phyloP scores from a whole-genome alignment of 768 basidiomycete species.

The Cyclocybe cylindracea region DNA sequence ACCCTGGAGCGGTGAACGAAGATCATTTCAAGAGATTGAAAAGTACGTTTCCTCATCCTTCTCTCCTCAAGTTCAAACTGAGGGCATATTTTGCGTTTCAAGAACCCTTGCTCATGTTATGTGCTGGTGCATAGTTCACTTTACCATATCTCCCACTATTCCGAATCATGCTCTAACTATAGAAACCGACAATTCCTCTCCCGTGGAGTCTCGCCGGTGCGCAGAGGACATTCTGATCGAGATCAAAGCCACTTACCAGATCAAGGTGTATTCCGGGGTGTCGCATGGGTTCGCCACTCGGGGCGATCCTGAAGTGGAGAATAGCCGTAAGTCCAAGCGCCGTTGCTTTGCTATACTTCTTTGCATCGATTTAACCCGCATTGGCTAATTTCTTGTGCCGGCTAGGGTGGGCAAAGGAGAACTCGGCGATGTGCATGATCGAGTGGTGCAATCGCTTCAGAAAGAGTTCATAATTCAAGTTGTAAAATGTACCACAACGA shows the following conservation, averaged over 20 bases:
- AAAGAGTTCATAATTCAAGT: not conserved
- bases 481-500: not conserved
- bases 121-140: constrained; percentile 42
- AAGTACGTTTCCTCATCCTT: constrained; percentile 30
- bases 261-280: constrained; percentile 56
- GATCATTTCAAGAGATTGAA: constrained; percentile 46
- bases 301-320: constrained; percentile 40
- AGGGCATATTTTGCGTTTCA: not conserved
- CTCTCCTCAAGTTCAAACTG: not conserved
- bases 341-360: not conserved
- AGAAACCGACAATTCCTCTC: constrained; percentile 60
- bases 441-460: constrained; percentile 54
- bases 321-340: constrained; percentile 29
- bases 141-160: not conserved
- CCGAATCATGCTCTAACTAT: not conserved
- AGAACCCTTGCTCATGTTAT: constrained; percentile 56
- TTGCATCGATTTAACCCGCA: not conserved
- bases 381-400: not conserved
- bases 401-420: constrained; percentile 62
- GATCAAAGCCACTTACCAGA: constrained; percentile 51
- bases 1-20: constrained; percentile 49
- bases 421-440: constrained; percentile 51
- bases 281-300: constrained; percentile 51
- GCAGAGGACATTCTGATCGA: constrained; percentile 57
- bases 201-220: constrained; percentile 45